Percentiles rank a stretch among this genome's conserved stretches.
Evolutionary conservation across 768 basidiomycete genomes (phyloP).

Genomic region (Paxillus rubicundulus): DNA sequence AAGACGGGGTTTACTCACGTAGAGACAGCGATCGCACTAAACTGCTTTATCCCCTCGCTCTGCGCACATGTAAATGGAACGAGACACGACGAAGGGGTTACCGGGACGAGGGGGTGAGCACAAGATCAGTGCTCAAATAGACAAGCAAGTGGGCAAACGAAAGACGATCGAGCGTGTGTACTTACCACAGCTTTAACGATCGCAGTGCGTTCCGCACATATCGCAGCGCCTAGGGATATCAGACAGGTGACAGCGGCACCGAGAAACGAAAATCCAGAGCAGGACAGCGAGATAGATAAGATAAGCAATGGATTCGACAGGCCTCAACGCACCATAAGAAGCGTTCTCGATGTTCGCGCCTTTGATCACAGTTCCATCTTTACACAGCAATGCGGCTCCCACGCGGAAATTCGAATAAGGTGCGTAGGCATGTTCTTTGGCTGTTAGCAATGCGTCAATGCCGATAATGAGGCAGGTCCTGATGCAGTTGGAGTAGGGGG

Average conservation of each 20-base stretch:
- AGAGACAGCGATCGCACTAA: slow-evolving; percentile 73
- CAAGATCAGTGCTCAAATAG: no score
- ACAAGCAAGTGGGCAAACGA: not conserved
- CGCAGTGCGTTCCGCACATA: slow-evolving; percentile 91
- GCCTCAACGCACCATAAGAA: slow-evolving; percentile 65
- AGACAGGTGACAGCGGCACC: not conserved
- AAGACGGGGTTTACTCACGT: slow-evolving; percentile 47
- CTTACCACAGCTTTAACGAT: slow-evolving; percentile 86
- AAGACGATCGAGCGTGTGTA: slow-evolving; percentile 6
- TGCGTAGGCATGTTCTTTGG: slow-evolving; percentile 67
- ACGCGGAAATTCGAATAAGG: slow-evolving; percentile 91
- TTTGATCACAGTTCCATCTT: slow-evolving; percentile 69
- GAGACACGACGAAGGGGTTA: not conserved
- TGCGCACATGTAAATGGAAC: slow-evolving; percentile 26
- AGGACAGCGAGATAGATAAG: not conserved
- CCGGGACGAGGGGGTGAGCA: no score
- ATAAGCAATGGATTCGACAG: no score
- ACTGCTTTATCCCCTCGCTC: slow-evolving; percentile 75
- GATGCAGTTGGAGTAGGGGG: not conserved
- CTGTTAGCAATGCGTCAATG: slow-evolving; percentile 34
- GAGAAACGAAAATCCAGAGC: not conserved
- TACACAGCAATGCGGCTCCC: slow-evolving; percentile 76
- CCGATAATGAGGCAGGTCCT: not conserved
- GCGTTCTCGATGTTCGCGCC: slow-evolving; percentile 94
- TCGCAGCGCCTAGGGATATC: slow-evolving; percentile 65